Percentiles rank a stretch among this genome's conserved stretches.
Evolutionary conservation across 2,329 filamentous ascomycete species (phyloP).

Genomic region (Aspergillus latus): DNA sequence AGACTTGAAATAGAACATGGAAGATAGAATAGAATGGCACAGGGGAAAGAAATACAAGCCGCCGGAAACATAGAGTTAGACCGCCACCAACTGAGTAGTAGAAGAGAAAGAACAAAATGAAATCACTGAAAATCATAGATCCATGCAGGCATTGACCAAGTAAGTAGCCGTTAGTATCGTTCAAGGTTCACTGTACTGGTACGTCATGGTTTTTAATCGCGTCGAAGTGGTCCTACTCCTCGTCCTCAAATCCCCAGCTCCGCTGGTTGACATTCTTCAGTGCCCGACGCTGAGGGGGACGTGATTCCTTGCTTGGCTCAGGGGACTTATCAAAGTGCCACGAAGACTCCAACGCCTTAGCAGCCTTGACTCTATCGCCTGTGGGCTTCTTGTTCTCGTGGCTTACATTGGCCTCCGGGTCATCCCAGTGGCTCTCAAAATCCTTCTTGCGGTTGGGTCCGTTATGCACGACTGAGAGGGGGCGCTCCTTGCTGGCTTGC

Average conservation of each 20-base stretch:
- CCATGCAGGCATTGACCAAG: conserved; percentile 18
- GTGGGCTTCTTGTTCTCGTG: conserved; percentile 46
- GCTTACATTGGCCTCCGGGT: conserved; percentile 37
- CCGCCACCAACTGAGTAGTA: neutral
- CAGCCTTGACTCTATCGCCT: conserved; percentile 65
- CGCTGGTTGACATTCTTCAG: conserved; percentile 34
- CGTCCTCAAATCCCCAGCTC: conserved; percentile 46
- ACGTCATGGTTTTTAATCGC: neutral
- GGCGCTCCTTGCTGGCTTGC: conserved; percentile 31
- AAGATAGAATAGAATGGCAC: neutral
- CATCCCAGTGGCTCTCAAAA: conserved; percentile 74
- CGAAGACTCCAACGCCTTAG: conserved; percentile 68
- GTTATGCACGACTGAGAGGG: conserved; percentile 70
- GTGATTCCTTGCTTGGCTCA: conserved; percentile 29
- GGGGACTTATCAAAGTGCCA: conserved; percentile 47
- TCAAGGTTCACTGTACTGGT: neutral
- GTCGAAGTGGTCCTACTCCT: conserved; percentile 1
- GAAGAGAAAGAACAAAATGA: conserved; percentile 1
- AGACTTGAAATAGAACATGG: too few relatives aligned
- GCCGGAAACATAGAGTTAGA: neutral
- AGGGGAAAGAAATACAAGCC: neutral
- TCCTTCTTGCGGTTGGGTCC: conserved; percentile 71
- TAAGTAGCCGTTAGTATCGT: conserved; percentile 15
- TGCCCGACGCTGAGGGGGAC: conserved; percentile 27
- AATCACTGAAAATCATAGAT: conserved; percentile 13